Evolutionary conservation across 306 rosid species (phyloP), one percentile per base, ranked within the genome.

Genomic region (Lablab purpureus): DNA sequence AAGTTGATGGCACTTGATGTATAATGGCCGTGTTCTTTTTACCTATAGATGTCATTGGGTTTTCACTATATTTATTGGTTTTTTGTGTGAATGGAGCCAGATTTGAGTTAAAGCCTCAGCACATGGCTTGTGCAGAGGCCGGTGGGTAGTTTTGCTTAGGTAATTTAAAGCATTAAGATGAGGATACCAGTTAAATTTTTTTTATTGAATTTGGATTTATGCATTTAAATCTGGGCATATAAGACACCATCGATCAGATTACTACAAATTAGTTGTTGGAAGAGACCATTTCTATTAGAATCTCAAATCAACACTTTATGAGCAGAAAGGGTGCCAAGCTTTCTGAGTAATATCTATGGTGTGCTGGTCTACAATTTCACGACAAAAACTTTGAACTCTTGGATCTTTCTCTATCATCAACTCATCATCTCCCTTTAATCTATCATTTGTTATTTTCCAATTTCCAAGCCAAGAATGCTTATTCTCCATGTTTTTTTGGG

Each of bases 381-480:
- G 73, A 41, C 4, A 12, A 70, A 51, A 40, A 41, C 76, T 55
- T 72, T 71, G 74, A 23, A 30, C 12, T 47, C 0, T n/a, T 55
- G 78, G 60, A 50, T 9, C 25, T 14, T 56, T 14, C 18, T 60
- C 54, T 32, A 64, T 65, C 49, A 43, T 69, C 45, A 54, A 69
- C 34, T 32, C 60, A 10, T 15, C 60, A 68, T 70, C 71, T 45
- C 2, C 10, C 75, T 23, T 23, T 32, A 52, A 79, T 40, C 67
- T 52, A 14, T 63, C 37, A 64, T 71, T 71, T 69, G 13, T 55
- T 65, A 73, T 63, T 77, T 73, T 71, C 71, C 62, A 73, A 15
- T 52, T 70, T 78, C 54, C 76, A 82, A 72, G 77, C 45, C 55
- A 54, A 79, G 60, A 78, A 67, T 58, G 74, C 82, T 67, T 50